Evolutionary conservation across 352 stramenopile species (phyloP), one percentile per base, ranked within the genome.

Genomic region (Phytophthora hibernalis): DNA sequence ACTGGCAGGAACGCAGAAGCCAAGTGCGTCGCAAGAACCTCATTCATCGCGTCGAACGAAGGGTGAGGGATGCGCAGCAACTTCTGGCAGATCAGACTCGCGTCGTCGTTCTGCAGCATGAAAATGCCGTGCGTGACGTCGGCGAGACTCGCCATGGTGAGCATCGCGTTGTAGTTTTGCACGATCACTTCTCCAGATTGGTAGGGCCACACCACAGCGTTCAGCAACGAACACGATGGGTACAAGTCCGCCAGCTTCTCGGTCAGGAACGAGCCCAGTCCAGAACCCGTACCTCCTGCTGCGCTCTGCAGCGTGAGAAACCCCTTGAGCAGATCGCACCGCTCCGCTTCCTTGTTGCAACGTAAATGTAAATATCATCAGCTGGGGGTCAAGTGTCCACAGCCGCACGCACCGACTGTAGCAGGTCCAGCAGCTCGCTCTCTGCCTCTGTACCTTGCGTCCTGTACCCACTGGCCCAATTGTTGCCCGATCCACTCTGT

Each of bases 101-200:
- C 83, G 13, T 60, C 53, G 59, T 96, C 86, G 50, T 96, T 96
- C 52, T 86, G 77, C 18, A 96, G 62, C 67, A 91, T 81, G 26
- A 96, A 54, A 44, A 96, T 74, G 38, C 83, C 80, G 51, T 93
- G 71, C 3, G 74, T 56, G 21, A 65, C 77, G 12, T 84, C 72
- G n/a, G 80, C 66, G 18, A 97, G 82, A 35, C 85, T 80, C 21
- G 89, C 88, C 58, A 95, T 90, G 2, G 87, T 96, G 21, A 97
- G 85, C 52, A 96, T 67, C n/a, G 87, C 75, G 72, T 97, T 97
- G 75, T 97, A 97, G 67, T 95, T 95, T 61, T 97, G 90, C 42
- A 97, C 86, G 31, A 96, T 93, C 12, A 96, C 86, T 62, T 97
- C 89, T 3, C 90, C 90, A 15, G 84, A 80, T 13, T 74, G 66